phyloP scores from a whole-genome alignment of 139 green algal species.

The Coelastrella sp. region DNA sequence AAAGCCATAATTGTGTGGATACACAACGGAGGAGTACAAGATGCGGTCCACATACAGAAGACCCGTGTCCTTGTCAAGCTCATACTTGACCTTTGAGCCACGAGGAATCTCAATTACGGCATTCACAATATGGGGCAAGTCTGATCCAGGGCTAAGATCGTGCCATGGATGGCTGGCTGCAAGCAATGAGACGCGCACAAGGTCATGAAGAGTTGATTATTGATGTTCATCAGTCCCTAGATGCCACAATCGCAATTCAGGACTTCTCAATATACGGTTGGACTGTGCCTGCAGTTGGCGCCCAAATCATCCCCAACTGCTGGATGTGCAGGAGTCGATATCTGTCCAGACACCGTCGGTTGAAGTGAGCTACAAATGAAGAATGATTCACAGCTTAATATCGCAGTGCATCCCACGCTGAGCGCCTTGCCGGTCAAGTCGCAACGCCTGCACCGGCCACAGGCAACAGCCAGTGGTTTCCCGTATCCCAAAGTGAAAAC shows the following conservation, averaged over 20 bases:
- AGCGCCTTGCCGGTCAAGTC: neutral
- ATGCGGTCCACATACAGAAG: constrained; percentile 91
- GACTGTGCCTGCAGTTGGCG: neutral
- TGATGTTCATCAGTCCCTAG: neutral
- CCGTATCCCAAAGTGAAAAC: no score
- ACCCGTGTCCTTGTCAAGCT: constrained; percentile 92
- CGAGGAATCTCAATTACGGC: constrained; percentile 94
- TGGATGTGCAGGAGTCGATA: no score
- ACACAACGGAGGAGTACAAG: constrained; percentile 95
- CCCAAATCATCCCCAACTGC: no score
- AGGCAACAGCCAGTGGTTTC: neutral
- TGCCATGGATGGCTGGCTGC: constrained; percentile 73
- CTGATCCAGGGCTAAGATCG: constrained; percentile 83
- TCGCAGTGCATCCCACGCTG: no score
- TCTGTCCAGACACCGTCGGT: no score
- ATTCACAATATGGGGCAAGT: constrained; percentile 81
- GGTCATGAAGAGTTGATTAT: neutral
- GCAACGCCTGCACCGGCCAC: neutral
- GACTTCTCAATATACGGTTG: neutral
- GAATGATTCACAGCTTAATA: no score
- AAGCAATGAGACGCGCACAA: constrained; percentile 1
- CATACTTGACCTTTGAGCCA: constrained; percentile 95
- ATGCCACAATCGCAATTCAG: no score
- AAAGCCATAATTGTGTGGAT: constrained; percentile 97
- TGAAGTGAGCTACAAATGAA: no score